A percentile compares a stretch with the other conserved stretches of the same genome.
These are phyloP conservation scores for Setomelanomma holmii DNA, from an alignment of 2,329 filamentous ascomycete species.

Conservation along the genomic window DNA sequence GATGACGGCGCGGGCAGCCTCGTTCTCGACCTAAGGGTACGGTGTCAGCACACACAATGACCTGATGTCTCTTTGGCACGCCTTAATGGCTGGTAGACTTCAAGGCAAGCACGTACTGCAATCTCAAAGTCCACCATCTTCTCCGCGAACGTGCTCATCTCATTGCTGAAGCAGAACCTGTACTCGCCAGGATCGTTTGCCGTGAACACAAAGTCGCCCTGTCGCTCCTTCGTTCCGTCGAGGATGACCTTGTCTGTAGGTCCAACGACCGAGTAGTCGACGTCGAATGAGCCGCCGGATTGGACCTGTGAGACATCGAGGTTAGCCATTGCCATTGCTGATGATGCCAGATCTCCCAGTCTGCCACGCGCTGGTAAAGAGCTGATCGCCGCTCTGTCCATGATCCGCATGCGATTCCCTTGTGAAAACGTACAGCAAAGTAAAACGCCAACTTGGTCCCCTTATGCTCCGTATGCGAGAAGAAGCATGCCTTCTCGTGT, in stretches of 20 bases:
- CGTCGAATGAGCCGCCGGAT: slow-evolving; percentile 96
- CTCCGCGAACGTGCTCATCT: slow-evolving; percentile 97
- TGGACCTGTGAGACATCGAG: slow-evolving; percentile 70
- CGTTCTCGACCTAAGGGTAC: slow-evolving; percentile 79
- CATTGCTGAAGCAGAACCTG: slow-evolving; percentile 97
- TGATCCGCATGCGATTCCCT: background rate
- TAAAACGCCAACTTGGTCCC: slow-evolving; percentile 96
- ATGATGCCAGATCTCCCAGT: background rate
- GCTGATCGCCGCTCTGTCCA: background rate
- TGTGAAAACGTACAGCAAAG: slow-evolving; percentile 76
- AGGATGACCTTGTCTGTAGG: slow-evolving; percentile 82
- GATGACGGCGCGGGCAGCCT: slow-evolving; percentile 76
- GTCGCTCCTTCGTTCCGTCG: slow-evolving; percentile 87
- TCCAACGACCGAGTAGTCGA: slow-evolving; percentile 88
- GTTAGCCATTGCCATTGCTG: background rate
- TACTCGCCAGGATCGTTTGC: slow-evolving; percentile 89
- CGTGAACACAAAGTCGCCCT: slow-evolving; percentile 98
- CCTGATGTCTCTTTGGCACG: too few relatives aligned
- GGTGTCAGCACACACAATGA: background rate
- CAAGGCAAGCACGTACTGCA: slow-evolving; percentile 70
- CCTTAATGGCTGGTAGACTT: too few relatives aligned
- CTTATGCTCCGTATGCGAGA: slow-evolving; percentile 75
- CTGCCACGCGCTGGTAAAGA: background rate
- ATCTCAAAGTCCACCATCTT: slow-evolving; percentile 99
- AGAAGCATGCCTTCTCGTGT: slow-evolving; percentile 97